Conservation (phyloP, 73 alveolate genomes). For the Stentor roeselii region DNA sequence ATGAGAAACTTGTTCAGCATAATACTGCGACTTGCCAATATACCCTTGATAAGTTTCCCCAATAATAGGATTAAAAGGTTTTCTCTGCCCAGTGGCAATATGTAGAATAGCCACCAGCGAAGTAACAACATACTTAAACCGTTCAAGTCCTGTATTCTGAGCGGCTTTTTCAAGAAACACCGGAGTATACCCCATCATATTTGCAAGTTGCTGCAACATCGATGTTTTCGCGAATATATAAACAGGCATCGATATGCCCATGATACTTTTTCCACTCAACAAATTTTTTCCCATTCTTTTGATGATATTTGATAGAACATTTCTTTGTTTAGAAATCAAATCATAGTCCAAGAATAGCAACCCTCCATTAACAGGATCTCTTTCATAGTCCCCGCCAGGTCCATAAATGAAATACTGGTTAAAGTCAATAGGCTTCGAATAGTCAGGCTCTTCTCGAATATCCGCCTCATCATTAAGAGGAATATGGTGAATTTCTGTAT, state of each 20-base stretch:
- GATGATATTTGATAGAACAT: conserved; percentile 56
- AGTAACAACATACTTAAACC: conserved; percentile 60
- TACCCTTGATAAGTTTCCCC: conserved; percentile 85
- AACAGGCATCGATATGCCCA: conserved; percentile 70
- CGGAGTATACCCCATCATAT: conserved; percentile 57
- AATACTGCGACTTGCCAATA: conserved; percentile 52
- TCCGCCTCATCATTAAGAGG: neutral
- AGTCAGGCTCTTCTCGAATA: neutral
- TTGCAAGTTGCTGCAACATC: conserved; percentile 60
- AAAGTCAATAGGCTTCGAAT: conserved; percentile 7
- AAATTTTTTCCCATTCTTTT: conserved; percentile 67
- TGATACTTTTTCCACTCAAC: conserved; percentile 62
- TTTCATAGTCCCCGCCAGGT: conserved; percentile 17
- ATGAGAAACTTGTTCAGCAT: conserved; percentile 49
- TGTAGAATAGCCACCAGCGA: conserved; percentile 48
- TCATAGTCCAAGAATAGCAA: conserved; percentile 44
- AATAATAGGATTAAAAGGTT: conserved; percentile 86
- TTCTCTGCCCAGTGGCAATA: conserved; percentile 52
- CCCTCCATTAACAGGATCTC: conserved; percentile 30
- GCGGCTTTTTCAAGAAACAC: conserved; percentile 64
- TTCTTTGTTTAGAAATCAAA: conserved; percentile 43
- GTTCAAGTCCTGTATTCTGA: conserved; percentile 44
- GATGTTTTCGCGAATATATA: conserved; percentile 67
- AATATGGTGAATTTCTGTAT: neutral
- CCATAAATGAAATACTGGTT: conserved; percentile 9